Conservation (phyloP, 78 protist genomes). For the Speleostelium caveatum region DNA sequence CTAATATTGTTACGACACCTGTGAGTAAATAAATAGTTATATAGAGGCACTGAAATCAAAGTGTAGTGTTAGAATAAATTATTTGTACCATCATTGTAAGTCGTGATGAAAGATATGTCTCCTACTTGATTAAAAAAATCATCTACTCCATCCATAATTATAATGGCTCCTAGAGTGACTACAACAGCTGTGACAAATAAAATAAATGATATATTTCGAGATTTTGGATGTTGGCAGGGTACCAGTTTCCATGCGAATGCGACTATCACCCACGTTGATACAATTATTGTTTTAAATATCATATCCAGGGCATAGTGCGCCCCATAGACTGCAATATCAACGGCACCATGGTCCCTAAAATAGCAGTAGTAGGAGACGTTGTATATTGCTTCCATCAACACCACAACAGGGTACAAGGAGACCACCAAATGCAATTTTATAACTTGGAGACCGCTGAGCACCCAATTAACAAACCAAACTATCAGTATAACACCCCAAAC, state of each 20-base stretch:
- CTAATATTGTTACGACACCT: too few species aligned
- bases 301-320: slow-evolving; percentile 19
- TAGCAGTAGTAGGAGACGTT: neutral
- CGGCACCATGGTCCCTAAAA: slow-evolving; percentile 9
- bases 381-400: neutral
- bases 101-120: too few species aligned
- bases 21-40: too few species aligned
- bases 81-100: too few species aligned
- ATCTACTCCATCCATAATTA: too few species aligned
- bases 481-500: slow-evolving; percentile 13
- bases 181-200: too few species aligned
- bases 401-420: slow-evolving; percentile 32
- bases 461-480: slow-evolving; percentile 25
- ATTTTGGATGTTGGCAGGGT: too few species aligned
- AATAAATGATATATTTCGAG: too few species aligned
- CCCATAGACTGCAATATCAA: neutral
- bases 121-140: too few species aligned
- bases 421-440: slow-evolving; percentile 21
- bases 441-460: neutral
- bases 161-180: too few species aligned
- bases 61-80: too few species aligned
- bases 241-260: slow-evolving; percentile 39
- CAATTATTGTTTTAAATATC: neutral
- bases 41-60: too few species aligned
- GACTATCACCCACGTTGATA: slow-evolving; percentile 11